phyloP scores from a whole-genome alignment of 441 rosid genomes.

The Bruguiera hainesii region DNA sequence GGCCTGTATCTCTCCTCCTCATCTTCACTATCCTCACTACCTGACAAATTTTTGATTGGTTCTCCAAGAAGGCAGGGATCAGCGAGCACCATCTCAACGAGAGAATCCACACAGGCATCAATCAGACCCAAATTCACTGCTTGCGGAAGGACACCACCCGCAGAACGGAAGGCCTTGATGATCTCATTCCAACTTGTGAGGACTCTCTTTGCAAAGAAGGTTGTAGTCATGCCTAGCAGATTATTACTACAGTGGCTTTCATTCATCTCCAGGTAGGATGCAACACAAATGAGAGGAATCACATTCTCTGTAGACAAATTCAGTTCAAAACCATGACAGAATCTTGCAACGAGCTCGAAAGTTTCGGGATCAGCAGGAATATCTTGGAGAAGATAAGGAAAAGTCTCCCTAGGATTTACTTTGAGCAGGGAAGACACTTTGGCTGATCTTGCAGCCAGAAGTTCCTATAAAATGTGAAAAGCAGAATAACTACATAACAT shows the following conservation, averaged over 20 bases:
- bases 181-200: constrained; percentile 72
- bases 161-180: constrained; percentile 48
- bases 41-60: constrained; percentile 24
- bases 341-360: constrained; percentile 56
- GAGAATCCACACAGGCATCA: constrained; percentile 56
- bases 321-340: constrained; percentile 64
- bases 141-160: constrained; percentile 30
- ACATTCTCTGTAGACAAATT: constrained; percentile 55
- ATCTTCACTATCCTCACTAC: constrained; percentile 21
- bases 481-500: background rate
- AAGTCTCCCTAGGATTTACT: constrained; percentile 30
- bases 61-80: constrained; percentile 52
- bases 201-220: constrained; percentile 46
- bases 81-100: constrained; percentile 42
- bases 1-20: constrained; percentile 39
- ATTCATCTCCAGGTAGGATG: constrained; percentile 62
- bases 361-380: constrained; percentile 49
- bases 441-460: constrained; percentile 60
- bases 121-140: constrained; percentile 43
- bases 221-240: constrained; percentile 40
- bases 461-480: constrained; percentile 35
- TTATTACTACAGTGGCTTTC: constrained; percentile 58
- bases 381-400: constrained; percentile 40
- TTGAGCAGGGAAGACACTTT: constrained; percentile 47
- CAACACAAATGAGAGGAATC: constrained; percentile 53